Base-by-base conservation (phyloP, 2,329 filamentous ascomycete genomes). In the Epichloe brachyelytri region DNA sequence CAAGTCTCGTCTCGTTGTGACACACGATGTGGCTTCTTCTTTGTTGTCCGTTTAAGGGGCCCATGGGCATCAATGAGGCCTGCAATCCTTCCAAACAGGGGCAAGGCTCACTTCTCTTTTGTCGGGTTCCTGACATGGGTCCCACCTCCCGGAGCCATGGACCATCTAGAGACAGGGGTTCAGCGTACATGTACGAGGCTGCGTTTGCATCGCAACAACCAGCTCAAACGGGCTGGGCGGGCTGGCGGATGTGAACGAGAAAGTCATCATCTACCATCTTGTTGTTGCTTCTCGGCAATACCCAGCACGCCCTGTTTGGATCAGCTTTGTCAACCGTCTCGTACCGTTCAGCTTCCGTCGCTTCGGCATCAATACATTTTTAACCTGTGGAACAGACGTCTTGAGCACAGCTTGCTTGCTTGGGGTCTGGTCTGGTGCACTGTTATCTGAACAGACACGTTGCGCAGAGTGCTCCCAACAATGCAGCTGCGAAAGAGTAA, bases 41-140 rank as follows among this genome's bases (percentile, higher is more conserved):
- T 49, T 49, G 48, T 44, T 38, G 30, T 44, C 40, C 3, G 40
- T 43, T 19, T n/a, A 26, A 41, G 37, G 39, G 49, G 49, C 33
- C 15, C 19, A 36, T 51, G 46, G 45, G 20, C 48, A n/a, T 48
- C 40, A 49, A 30, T 22, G 48, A 44, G 30, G 46, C 34, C 50
- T 44, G 15, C 36, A 45, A 43, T 45, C 34, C 41, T 46, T 36
- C 49, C 46, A 49, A 51, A 51, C 45, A 46, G 41, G 46, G 49
- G 37, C 46, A 45, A 43, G 43, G 11, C 41, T 49, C 40, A 22
- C 38, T 39, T 43, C 40, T 48, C 44, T 49, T 43, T 49, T 37
- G 50, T 53, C 52, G 52, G 47, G 49, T 53, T 43, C 52, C 52
- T 53, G 52, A 47, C 52, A 53, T 33, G 46, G 44, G 52, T 46